Conservation (phyloP, 192 early-diverging fungal species). For the Coemansia sp. region DNA sequence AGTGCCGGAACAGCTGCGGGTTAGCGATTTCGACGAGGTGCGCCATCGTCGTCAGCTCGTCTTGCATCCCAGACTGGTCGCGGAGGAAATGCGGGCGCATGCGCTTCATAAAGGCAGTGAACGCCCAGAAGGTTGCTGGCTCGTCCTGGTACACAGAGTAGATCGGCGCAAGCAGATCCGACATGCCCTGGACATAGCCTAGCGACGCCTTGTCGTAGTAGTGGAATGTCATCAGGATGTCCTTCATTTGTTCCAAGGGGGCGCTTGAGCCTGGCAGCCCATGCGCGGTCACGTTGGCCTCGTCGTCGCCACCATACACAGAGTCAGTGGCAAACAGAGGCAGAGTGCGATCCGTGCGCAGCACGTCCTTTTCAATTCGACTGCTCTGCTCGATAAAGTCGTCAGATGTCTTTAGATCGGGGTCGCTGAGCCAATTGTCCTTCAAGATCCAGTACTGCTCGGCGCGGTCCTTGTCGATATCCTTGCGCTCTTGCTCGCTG, state of each 20-base stretch:
- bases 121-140: slow-evolving; percentile 90
- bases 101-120: slow-evolving; percentile 83
- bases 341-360: slow-evolving; percentile 88
- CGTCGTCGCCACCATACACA: slow-evolving; percentile 51
- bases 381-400: slow-evolving; percentile 70
- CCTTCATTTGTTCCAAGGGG: slow-evolving; percentile 83
- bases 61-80: slow-evolving; percentile 94
- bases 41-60: slow-evolving; percentile 77
- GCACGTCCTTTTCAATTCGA: slow-evolving; percentile 92
- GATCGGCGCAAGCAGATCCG: slow-evolving; percentile 86
- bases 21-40: slow-evolving; percentile 85
- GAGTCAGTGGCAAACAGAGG: slow-evolving; percentile 76
- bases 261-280: slow-evolving; percentile 61
- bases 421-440: slow-evolving; percentile 62
- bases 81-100: slow-evolving; percentile 89
- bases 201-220: slow-evolving; percentile 63
- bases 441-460: slow-evolving; percentile 66
- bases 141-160: slow-evolving; percentile 88
- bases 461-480: slow-evolving; percentile 55
- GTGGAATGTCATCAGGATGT: slow-evolving; percentile 91
- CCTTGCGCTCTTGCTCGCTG: slow-evolving; percentile 66
- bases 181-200: slow-evolving; percentile 98
- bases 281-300: slow-evolving; percentile 31
- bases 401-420: slow-evolving; percentile 54
- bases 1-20: slow-evolving; percentile 75